Percentiles rank a stretch among this genome's conserved stretches.
Evolutionary conservation across 805 yeast species (phyloP).

Genomic region (Yueomyces sinensis): DNA sequence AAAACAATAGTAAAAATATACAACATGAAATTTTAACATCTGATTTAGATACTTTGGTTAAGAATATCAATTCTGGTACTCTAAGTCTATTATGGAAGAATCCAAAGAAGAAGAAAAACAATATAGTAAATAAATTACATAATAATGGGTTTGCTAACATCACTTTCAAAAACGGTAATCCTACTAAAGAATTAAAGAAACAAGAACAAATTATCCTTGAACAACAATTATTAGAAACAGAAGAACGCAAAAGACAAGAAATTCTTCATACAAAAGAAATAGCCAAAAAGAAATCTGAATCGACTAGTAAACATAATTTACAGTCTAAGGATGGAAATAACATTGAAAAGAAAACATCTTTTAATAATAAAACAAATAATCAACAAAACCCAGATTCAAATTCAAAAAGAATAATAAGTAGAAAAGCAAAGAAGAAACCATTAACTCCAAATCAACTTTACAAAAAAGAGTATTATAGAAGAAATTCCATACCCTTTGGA

Average conservation of each 20-base stretch:
- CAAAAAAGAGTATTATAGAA: constrained; percentile 16
- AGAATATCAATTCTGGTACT: constrained; percentile 23
- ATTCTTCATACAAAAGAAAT: not conserved
- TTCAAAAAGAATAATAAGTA: constrained; percentile 2
- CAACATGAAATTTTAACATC: constrained; percentile 28
- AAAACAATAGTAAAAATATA: constrained; percentile 22
- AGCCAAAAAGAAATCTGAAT: too few species aligned
- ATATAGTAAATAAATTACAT: constrained; percentile 1
- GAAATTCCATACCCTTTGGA: constrained; percentile 14
- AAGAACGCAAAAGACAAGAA: not conserved
- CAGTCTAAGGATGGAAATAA: not conserved
- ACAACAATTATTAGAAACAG: not conserved
- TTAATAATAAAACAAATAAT: constrained; percentile 14
- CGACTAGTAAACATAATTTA: not conserved
- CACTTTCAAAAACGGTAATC: constrained; percentile 13
- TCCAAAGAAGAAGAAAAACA: constrained; percentile 25
- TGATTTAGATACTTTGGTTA: constrained; percentile 23
- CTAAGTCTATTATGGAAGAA: constrained; percentile 36
- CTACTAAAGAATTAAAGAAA: constrained; percentile 7
- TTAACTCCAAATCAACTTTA: constrained; percentile 1
- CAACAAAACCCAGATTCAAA: constrained; percentile 8
- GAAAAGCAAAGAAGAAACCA: too few species aligned
- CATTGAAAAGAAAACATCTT: constrained; percentile 7
- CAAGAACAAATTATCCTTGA: constrained; percentile 1
- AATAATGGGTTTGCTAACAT: constrained; percentile 8